Evolutionary conservation across 495 filamentous ascomycete species (phyloP).

Genomic region (Penicilliopsis zonata): DNA sequence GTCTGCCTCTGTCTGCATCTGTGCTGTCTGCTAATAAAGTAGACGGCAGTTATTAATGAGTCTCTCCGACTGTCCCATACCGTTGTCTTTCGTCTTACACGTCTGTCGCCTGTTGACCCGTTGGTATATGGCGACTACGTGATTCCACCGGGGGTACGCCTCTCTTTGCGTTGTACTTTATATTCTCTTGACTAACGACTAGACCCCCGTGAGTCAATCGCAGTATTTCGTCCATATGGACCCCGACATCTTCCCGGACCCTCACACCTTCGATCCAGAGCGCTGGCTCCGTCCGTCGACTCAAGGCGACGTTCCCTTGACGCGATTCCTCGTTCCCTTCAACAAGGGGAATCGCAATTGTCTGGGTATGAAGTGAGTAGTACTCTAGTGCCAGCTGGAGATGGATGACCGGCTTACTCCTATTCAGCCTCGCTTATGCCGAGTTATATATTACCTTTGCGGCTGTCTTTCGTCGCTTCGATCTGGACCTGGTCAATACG

Average conservation of each 20-base stretch:
- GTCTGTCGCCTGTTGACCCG: too few relatives aligned
- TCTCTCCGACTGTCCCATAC: slow-evolving; percentile 28
- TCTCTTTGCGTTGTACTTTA: too few relatives aligned
- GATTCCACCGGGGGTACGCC: too few relatives aligned
- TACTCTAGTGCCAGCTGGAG: background rate
- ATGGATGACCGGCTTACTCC: background rate
- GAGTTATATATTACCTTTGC: slow-evolving; percentile 10
- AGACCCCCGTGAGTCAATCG: slow-evolving; percentile 28
- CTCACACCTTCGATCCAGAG: slow-evolving; percentile 26
- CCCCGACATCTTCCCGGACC: slow-evolving; percentile 26
- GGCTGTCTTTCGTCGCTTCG: slow-evolving; percentile 7
- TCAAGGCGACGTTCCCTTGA: slow-evolving; percentile 7
- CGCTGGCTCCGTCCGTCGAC: slow-evolving; percentile 24
- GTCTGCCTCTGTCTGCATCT: too few relatives aligned
- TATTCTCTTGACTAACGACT: too few relatives aligned
- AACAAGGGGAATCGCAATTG: slow-evolving; percentile 14
- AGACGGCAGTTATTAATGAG: slow-evolving; percentile 30
- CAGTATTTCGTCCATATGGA: slow-evolving; percentile 25
- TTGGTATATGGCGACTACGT: too few relatives aligned
- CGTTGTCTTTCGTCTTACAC: too few relatives aligned
- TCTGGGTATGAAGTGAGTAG: slow-evolving; percentile 17
- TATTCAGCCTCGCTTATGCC: slow-evolving; percentile 9
- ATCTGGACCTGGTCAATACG: slow-evolving; percentile 15
- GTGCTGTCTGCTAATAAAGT: too few relatives aligned
- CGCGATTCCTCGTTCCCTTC: slow-evolving; percentile 16